Conservation (phyloP, 148 eudicot species). For the Chenopodium album region DNA sequence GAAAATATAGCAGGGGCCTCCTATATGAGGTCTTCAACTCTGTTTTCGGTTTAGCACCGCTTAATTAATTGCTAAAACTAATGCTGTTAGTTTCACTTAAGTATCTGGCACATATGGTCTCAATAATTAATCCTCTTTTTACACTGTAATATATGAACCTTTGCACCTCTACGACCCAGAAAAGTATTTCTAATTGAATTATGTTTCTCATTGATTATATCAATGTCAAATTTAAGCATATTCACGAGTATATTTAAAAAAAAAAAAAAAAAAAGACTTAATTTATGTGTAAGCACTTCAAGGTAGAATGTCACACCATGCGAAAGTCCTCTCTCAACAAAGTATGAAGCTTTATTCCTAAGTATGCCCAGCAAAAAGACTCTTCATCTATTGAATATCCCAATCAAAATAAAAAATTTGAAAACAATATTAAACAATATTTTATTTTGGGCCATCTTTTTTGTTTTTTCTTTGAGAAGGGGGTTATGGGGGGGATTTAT, state of each 20-base stretch:
- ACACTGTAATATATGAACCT: not conserved
- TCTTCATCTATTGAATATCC: too few relatives aligned
- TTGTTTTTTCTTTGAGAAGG: not conserved
- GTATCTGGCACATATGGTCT: not conserved
- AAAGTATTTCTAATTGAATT: not conserved
- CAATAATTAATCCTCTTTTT: not conserved
- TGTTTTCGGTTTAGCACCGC: not conserved
- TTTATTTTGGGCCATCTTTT: not conserved
- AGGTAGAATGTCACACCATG: conserved; percentile 21
- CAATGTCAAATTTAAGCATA: not conserved
- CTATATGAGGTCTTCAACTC: not conserved
- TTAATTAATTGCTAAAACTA: not conserved
- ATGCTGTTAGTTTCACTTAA: not conserved
- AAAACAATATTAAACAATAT: too few relatives aligned
- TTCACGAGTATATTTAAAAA: not conserved
- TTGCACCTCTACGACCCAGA: not conserved
- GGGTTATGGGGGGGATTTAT: not conserved
- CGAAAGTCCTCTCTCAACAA: conserved; percentile 22
- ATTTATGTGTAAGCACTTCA: not conserved
- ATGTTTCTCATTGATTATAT: not conserved
- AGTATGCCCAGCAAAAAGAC: not conserved
- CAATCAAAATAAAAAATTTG: too few relatives aligned
- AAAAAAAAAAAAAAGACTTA: not conserved
- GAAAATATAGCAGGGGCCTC: not conserved
- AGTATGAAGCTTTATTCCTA: conserved; percentile 14